Conservation (phyloP, 1,284 basidiomycete species). For the Lentinula novae-zelandiae region DNA sequence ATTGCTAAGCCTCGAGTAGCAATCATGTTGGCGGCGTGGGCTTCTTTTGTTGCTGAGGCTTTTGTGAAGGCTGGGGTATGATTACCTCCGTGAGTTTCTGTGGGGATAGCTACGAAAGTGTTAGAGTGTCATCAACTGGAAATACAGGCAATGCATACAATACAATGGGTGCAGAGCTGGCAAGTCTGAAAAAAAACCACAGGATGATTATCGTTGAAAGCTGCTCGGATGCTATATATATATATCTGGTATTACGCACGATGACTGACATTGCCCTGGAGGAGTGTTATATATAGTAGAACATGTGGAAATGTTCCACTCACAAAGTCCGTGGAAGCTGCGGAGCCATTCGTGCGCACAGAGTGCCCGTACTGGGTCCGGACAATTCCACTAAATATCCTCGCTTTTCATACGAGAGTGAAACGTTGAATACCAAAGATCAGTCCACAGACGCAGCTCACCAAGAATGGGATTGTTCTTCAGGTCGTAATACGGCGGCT, state of each 20-base stretch:
- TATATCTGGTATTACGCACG: conserved; percentile 32
- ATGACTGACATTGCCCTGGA: conserved; percentile 66
- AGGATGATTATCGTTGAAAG: neutral
- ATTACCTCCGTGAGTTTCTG: conserved; percentile 56
- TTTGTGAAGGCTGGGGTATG: conserved; percentile 63
- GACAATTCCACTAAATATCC: conserved; percentile 41
- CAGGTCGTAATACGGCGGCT: conserved; percentile 49
- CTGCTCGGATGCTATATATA: neutral
- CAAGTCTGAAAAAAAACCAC: conserved; percentile 35
- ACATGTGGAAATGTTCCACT: conserved; percentile 24
- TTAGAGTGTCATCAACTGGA: conserved; percentile 9
- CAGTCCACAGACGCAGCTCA: conserved; percentile 23
- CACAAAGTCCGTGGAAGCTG: conserved; percentile 67
- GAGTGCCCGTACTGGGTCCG: conserved; percentile 35
- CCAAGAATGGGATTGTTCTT: conserved; percentile 60
- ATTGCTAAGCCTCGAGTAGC: conserved; percentile 60
- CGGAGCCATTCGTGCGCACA: conserved; percentile 25
- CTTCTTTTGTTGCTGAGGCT: conserved; percentile 55
- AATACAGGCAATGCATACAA: conserved; percentile 33
- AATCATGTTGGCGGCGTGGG: conserved; percentile 56
- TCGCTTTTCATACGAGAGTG: conserved; percentile 28
- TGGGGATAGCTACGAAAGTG: conserved; percentile 55
- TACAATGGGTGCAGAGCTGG: conserved; percentile 64
- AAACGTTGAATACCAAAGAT: neutral
- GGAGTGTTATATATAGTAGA: conserved; percentile 14